Percentiles rank a stretch among this genome's conserved stretches.
Conservation (phyloP, 2,329 filamentous ascomycete genomes). For the Huntiella moniliformis region DNA sequence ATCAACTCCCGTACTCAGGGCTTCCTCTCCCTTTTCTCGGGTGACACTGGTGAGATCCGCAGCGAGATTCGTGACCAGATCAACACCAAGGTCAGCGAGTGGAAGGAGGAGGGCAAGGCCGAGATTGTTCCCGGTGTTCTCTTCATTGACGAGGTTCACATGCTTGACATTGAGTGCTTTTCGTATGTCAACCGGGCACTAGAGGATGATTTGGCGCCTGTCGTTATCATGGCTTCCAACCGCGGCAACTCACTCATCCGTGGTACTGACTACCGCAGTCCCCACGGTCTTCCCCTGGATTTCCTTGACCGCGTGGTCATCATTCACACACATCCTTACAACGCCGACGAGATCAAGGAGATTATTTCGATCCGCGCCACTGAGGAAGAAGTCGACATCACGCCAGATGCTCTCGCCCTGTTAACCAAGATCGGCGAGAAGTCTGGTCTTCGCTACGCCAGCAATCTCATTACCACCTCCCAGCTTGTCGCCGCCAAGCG, state of each 20-base stretch:
- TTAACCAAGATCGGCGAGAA: constrained; percentile 93
- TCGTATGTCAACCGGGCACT: constrained; percentile 95
- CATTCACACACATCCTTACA: constrained; percentile 79
- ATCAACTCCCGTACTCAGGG: constrained; percentile 99
- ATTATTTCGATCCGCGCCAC: constrained; percentile 84
- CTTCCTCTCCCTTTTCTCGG: constrained; percentile 90
- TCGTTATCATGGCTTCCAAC: constrained; percentile 99
- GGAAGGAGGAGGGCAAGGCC: constrained; percentile 98
- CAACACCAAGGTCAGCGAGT: constrained; percentile 96
- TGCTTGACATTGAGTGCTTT: constrained; percentile 99
- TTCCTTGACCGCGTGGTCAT: constrained; percentile 94
- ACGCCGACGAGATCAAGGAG: constrained; percentile 67
- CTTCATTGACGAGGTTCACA: constrained; percentile 98
- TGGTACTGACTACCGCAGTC: constrained; percentile 81
- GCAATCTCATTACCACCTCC: constrained; percentile 90
- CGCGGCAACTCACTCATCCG: constrained; percentile 79
- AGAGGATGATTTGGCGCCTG: constrained; percentile 83
- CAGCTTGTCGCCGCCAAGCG: constrained; percentile 76
- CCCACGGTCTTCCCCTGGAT: constrained; percentile 85
- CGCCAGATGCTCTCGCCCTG: constrained; percentile 73
- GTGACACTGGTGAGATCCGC: constrained; percentile 92
- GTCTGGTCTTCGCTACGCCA: constrained; percentile 83
- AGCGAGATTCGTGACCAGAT: constrained; percentile 97
- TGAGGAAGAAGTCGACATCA: constrained; percentile 88
- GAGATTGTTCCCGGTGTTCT: constrained; percentile 93